Evolutionary conservation across 2,329 filamentous ascomycete genomes (phyloP), one percentile per base, ranked within the genome.

Genomic region (Neopestalotiopsis rosae): DNA sequence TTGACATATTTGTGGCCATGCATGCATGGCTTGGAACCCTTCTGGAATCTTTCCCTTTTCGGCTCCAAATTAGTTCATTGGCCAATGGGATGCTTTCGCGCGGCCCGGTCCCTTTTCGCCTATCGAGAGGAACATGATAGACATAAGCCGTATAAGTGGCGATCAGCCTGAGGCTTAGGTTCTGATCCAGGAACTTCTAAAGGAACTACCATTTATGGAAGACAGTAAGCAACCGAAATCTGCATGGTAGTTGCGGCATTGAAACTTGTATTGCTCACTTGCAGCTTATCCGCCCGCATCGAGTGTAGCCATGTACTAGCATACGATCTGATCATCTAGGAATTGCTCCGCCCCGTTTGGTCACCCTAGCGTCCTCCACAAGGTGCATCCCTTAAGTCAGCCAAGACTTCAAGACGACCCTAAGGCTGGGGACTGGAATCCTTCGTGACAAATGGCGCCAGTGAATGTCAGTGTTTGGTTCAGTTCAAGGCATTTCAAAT

Each of bases 41-140:
- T 67, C 65, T 49, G n/a, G 65, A 67, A 67, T 40, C 52, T 56
- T 67, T 67, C 65, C 56, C 17, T 30, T 59, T 67, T 59, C 4
- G 56, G 65, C 38, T 7, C 61, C 13, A 17, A 9, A 64, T 14
- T 28, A n/a, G 38, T 14, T 20, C 12, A 30, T 64, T 24, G 12
- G 17, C 61, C 61, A 64, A 64, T 64, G 61, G 45, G 40, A 45
- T 14, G 28, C 10, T 24, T 34, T 24, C n/a, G 3, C 34, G 34
- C 20, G 42, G 10, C 40, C 61, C 38, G 40, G 61, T 32, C 34
- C 38, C 38, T 64, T 64, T 64, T 49, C 38, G 40, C 40, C 57
- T 52, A 52, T 52, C 45, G 45, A 24, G n/a, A 10, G 17, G 7
- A 52, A 20, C 2, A 24, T 40, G 32, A 34, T 34, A 38, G 6